phyloP scores from a whole-genome alignment of 768 basidiomycete genomes.

The Cyathus striatus region DNA sequence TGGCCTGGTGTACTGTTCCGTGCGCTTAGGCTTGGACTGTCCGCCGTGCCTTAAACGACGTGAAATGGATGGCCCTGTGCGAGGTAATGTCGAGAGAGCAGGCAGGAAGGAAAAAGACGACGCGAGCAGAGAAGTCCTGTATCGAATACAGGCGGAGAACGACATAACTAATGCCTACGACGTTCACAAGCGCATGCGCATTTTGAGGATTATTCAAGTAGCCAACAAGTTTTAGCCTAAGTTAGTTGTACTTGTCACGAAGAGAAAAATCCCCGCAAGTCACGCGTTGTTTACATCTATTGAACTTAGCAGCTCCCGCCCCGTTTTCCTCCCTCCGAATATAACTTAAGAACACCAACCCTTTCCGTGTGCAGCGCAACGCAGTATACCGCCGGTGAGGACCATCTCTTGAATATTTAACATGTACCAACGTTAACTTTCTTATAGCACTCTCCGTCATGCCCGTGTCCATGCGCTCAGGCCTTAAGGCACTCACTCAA shows the following conservation, averaged over 20 bases:
- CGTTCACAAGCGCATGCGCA: too few species aligned
- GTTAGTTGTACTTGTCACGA: too few species aligned
- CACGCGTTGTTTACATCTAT: background rate
- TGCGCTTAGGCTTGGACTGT: too few species aligned
- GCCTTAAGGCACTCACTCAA: slow-evolving; percentile 55
- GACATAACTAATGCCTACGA: background rate
- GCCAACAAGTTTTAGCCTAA: too few species aligned
- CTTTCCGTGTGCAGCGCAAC: background rate
- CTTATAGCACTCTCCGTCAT: slow-evolving; percentile 10
- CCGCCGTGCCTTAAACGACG: too few species aligned
- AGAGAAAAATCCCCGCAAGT: background rate
- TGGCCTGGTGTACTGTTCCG: too few species aligned
- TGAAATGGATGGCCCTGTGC: too few species aligned
- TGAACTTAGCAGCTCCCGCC: background rate
- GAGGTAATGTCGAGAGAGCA: too few species aligned
- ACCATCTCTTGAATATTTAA: background rate
- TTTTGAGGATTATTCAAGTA: too few species aligned
- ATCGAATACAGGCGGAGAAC: background rate
- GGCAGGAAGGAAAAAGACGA: too few species aligned
- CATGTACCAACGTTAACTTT: background rate
- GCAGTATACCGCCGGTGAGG: background rate
- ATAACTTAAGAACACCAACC: too few species aligned
- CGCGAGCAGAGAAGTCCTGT: too few species aligned
- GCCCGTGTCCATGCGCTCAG: slow-evolving; percentile 38
- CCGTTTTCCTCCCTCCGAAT: background rate